Evolutionary conservation across 2,329 filamentous ascomycete genomes (phyloP).

Genomic region (Ophiosphaerella narmari): DNA sequence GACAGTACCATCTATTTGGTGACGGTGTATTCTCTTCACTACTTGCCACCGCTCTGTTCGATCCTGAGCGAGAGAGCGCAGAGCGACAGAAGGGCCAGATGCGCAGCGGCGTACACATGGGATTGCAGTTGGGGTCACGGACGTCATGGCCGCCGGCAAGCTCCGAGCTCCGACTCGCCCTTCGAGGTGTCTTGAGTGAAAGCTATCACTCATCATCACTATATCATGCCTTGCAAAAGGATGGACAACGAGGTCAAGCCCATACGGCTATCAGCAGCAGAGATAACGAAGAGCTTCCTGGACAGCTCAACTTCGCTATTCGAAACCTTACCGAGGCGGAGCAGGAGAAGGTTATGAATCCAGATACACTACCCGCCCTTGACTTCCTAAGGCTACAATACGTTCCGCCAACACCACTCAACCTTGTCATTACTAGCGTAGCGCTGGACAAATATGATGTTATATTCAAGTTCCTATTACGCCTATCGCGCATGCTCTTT

Average conservation of each 20-base stretch:
- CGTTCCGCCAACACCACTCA: slow-evolving; percentile 72
- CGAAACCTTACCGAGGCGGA: slow-evolving; percentile 74
- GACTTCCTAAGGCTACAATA: slow-evolving; percentile 92
- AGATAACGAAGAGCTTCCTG: slow-evolving; percentile 47
- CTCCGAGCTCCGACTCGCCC: slow-evolving; percentile 84
- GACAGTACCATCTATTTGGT: slow-evolving; percentile 80
- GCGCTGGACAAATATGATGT: slow-evolving; percentile 80
- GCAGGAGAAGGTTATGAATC: slow-evolving; percentile 81
- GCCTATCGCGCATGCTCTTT: slow-evolving; percentile 77
- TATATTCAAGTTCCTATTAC: slow-evolving; percentile 79
- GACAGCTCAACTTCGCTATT: slow-evolving; percentile 70
- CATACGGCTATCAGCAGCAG: slow-evolving; percentile 15
- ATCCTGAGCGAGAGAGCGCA: slow-evolving; percentile 77
- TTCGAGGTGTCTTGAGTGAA: slow-evolving; percentile 84
- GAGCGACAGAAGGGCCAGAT: slow-evolving; percentile 73
- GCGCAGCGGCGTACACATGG: slow-evolving; percentile 69
- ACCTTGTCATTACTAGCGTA: slow-evolving; percentile 71
- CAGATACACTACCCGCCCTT: slow-evolving; percentile 81
- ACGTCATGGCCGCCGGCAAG: slow-evolving; percentile 91
- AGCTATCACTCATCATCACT: slow-evolving; percentile 60
- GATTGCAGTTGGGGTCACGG: slow-evolving; percentile 78
- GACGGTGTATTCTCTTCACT: slow-evolving; percentile 82
- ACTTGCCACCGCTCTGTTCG: slow-evolving; percentile 82
- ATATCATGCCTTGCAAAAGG: slow-evolving; percentile 27
- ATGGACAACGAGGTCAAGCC: not conserved